Percentiles rank a stretch among this genome's conserved stretches.
These are phyloP conservation scores for Pythium sp. DNA, from an alignment of 352 stramenopile genomes.

Conservation along the genomic window DNA sequence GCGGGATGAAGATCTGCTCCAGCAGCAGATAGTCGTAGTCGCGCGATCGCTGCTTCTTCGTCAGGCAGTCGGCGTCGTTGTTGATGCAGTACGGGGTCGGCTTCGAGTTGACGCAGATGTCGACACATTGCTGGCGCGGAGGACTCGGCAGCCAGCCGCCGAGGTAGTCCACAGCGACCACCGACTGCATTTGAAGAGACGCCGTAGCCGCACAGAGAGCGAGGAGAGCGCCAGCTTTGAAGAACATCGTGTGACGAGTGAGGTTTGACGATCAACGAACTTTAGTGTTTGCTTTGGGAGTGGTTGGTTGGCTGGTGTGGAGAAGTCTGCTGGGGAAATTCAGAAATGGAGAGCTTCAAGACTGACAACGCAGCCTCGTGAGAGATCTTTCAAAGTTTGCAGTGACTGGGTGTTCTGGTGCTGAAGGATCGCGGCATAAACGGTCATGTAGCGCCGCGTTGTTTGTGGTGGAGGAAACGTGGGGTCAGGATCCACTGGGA, in stretches of 20 bases:
- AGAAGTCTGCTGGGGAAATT: neutral
- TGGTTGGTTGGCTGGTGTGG: neutral
- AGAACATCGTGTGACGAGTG: slow-evolving; percentile 1
- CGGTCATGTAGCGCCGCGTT: neutral
- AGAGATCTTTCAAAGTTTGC: neutral
- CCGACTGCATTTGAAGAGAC: neutral
- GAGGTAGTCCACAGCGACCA: slow-evolving; percentile 44
- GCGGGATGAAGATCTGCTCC: slow-evolving; percentile 75
- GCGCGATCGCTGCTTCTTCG: slow-evolving; percentile 59
- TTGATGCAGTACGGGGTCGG: slow-evolving; percentile 50
- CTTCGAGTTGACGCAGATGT: slow-evolving; percentile 69
- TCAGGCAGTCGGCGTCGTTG: slow-evolving; percentile 41
- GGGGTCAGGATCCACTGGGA: neutral
- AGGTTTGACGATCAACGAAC: neutral
- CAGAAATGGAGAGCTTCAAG: neutral
- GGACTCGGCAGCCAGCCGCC: slow-evolving; percentile 47
- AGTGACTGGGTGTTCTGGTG: neutral
- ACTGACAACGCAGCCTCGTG: neutral
- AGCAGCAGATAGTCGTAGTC: slow-evolving; percentile 79
- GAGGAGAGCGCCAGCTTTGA: slow-evolving; percentile 10
- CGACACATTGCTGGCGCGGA: slow-evolving; percentile 52
- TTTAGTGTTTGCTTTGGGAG: too few relatives aligned
- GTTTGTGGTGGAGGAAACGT: neutral
- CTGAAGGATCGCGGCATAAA: neutral
- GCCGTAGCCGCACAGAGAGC: neutral